phyloP scores from a whole-genome alignment of 352 stramenopile genomes.

The Thalassiosira exigua region DNA sequence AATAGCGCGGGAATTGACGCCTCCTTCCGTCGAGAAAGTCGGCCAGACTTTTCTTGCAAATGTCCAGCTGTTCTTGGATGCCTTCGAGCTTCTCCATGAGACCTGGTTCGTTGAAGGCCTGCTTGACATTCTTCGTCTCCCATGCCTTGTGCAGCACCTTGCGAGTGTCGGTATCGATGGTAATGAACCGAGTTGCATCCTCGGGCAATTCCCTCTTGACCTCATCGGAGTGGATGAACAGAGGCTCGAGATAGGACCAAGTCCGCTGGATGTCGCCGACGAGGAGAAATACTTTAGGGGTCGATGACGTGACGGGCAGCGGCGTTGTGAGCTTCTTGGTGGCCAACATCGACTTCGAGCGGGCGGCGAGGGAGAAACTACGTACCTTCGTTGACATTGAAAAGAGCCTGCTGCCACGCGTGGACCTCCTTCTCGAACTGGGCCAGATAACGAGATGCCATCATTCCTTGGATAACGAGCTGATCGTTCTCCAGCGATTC shows the following conservation, averaged over 20 bases:
- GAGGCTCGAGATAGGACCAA: slow-evolving; percentile 93
- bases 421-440: slow-evolving; percentile 94
- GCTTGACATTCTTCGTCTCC: slow-evolving; percentile 66
- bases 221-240: slow-evolving; percentile 92
- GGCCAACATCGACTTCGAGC: no score
- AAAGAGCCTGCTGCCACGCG: slow-evolving; percentile 81
- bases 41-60: slow-evolving; percentile 94
- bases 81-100: slow-evolving; percentile 86
- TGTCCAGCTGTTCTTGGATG: slow-evolving; percentile 90
- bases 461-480: slow-evolving; percentile 96
- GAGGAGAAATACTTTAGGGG: slow-evolving; percentile 91
- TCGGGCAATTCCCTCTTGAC: slow-evolving; percentile 91
- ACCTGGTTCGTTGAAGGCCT: slow-evolving; percentile 83
- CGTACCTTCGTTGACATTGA: slow-evolving; percentile 86
- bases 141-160: slow-evolving; percentile 83
- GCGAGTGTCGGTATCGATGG: slow-evolving; percentile 85
- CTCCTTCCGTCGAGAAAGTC: slow-evolving; percentile 95
- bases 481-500: slow-evolving; percentile 96
- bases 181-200: slow-evolving; percentile 89
- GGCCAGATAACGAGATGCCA: slow-evolving; percentile 92
- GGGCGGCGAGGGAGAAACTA: no score
- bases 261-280: slow-evolving; percentile 94
- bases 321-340: no score
- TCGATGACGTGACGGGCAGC: no score
- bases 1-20: slow-evolving; percentile 93